These are phyloP conservation scores for Pilobolus umbonatus DNA, from an alignment of 192 early-diverging fungal species.

Conservation along the genomic window DNA sequence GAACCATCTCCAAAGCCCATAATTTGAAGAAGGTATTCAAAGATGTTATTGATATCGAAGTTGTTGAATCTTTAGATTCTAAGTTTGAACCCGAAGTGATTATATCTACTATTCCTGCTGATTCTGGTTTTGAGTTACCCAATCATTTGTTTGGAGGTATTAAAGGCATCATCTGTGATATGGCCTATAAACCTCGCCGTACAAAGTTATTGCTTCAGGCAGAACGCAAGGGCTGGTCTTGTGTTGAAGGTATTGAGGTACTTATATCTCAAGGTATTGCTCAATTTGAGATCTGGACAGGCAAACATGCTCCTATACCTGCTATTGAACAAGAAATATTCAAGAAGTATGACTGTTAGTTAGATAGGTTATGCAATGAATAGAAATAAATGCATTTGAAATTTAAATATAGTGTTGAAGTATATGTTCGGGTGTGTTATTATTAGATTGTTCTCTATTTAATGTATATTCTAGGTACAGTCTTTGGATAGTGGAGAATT, in stretches of 20 bases:
- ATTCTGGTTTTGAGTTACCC: conserved; percentile 53
- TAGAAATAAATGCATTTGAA: too few species aligned
- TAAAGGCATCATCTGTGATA: conserved; percentile 78
- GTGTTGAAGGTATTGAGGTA: conserved; percentile 82
- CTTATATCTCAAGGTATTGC: conserved; percentile 89
- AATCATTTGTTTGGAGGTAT: conserved; percentile 45
- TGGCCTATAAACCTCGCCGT: conserved; percentile 89
- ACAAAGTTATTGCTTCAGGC: conserved; percentile 76
- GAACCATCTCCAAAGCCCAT: conserved; percentile 71
- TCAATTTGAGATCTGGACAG: conserved; percentile 89
- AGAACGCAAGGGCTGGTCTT: conserved; percentile 50
- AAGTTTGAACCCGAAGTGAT: conserved; percentile 52
- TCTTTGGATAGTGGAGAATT: too few species aligned
- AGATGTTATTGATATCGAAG: conserved; percentile 44
- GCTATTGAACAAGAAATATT: conserved; percentile 49
- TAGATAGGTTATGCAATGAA: neutral
- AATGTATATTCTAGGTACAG: too few species aligned
- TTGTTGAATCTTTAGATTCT: conserved; percentile 38
- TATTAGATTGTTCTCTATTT: too few species aligned
- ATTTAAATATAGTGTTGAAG: too few species aligned
- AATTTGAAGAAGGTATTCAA: conserved; percentile 59
- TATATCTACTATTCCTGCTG: conserved; percentile 85
- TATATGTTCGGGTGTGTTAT: too few species aligned
- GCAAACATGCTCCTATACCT: conserved; percentile 48
- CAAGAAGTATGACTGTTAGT: conserved; percentile 34